Conservation (phyloP, 2,329 filamentous ascomycete species). For the Alternaria gansuensis region DNA sequence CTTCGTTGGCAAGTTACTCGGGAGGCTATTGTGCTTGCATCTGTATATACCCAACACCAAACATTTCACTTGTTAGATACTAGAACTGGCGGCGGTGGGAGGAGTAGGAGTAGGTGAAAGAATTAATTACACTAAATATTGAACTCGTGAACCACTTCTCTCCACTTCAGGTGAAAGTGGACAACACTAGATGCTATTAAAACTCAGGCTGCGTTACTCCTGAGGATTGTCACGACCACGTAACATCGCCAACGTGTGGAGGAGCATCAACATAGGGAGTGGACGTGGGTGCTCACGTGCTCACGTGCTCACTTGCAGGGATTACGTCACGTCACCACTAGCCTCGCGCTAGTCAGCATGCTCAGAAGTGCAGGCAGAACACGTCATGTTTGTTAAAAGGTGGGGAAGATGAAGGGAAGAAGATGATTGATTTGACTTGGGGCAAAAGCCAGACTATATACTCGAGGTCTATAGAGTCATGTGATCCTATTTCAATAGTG, state of each 20-base stretch:
- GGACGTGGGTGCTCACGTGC: neutral
- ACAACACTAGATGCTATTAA: too few species aligned
- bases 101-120: conserved; percentile 5
- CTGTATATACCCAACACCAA: conserved; percentile 9
- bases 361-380: neutral
- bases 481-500: too few species aligned
- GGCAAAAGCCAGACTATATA: too few species aligned
- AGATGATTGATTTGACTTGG: too few species aligned
- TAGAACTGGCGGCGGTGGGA: neutral
- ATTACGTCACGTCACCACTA: neutral
- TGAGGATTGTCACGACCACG: neutral
- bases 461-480: too few species aligned
- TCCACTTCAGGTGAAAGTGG: too few species aligned
- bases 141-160: neutral
- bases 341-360: neutral
- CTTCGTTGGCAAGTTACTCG: conserved; percentile 5
- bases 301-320: neutral
- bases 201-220: neutral
- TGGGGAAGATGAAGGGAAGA: too few species aligned
- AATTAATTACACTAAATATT: neutral
- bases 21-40: conserved; percentile 5
- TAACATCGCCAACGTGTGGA: neutral
- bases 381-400: too few species aligned
- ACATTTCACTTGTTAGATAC: conserved; percentile 4
- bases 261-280: neutral